A percentile compares a stretch with the other conserved stretches of the same genome.
Conservation (phyloP, 805 yeast species). For the Saccharomyces eubayanus region DNA sequence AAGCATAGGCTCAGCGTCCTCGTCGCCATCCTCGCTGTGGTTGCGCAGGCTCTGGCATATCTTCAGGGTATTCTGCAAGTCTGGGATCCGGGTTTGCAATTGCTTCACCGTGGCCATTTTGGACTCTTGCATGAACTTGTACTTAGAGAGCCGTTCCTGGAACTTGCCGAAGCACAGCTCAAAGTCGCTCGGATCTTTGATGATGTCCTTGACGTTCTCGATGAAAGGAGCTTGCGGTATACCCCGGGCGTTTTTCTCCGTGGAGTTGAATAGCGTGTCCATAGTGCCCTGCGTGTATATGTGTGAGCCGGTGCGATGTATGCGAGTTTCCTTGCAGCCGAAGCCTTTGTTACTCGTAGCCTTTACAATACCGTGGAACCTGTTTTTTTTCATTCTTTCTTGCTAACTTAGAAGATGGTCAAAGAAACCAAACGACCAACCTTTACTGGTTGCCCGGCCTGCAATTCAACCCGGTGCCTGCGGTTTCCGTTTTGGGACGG, state of each 20-base stretch:
- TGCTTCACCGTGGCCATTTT: conserved; percentile 22
- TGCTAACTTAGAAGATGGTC: neutral
- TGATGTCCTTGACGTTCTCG: conserved; percentile 67
- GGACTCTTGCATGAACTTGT: conserved; percentile 70
- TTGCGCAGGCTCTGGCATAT: conserved; percentile 55
- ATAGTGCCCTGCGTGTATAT: conserved; percentile 7
- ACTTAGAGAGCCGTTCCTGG: conserved; percentile 83
- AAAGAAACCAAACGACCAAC: neutral
- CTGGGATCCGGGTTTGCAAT: conserved; percentile 66
- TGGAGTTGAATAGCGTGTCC: conserved; percentile 38
- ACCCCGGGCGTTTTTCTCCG: conserved; percentile 77
- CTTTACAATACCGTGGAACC: neutral
- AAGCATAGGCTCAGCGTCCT: conserved; percentile 39
- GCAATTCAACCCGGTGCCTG: neutral
- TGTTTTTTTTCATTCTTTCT: neutral
- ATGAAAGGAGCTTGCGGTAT: conserved; percentile 95
- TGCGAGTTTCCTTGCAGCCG: neutral
- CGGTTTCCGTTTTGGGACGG: neutral
- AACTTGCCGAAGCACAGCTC: conserved; percentile 61
- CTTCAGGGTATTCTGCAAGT: conserved; percentile 74
- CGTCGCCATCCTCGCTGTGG: conserved; percentile 28
- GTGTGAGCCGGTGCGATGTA: neutral
- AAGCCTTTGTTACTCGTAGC: neutral
- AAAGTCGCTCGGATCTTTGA: conserved; percentile 62
- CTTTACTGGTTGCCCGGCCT: neutral